Percentiles rank a stretch among this genome's conserved stretches.
phyloP scores from a whole-genome alignment of 2,329 filamentous ascomycete genomes.

The Thyridium curvatum region DNA sequence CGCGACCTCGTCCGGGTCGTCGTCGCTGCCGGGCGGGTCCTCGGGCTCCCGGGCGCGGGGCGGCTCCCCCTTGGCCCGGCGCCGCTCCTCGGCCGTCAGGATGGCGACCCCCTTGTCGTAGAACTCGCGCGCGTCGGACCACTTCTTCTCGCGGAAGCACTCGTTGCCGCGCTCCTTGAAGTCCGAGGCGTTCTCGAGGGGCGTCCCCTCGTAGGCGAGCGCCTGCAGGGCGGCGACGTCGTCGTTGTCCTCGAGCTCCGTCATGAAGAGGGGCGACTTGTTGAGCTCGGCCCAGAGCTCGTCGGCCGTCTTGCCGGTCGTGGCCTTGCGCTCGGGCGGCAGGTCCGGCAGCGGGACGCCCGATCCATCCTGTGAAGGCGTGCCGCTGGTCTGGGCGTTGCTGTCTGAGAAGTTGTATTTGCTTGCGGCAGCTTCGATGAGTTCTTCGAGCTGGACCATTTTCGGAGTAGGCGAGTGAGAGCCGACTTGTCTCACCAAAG shows the following conservation, averaged over 20 bases:
- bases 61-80: conserved; percentile 33
- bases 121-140: conserved; percentile 82
- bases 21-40: conserved; percentile 39
- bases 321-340: conserved; percentile 35
- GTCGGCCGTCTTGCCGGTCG: conserved; percentile 41
- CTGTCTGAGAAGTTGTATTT: conserved; percentile 7
- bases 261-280: conserved; percentile 87
- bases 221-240: conserved; percentile 83
- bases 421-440: conserved; percentile 8
- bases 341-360: conserved; percentile 29
- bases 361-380: background rate
- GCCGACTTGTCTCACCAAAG: no score
- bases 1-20: conserved; percentile 50
- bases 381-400: background rate
- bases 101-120: conserved; percentile 82
- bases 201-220: conserved; percentile 86
- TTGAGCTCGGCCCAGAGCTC: conserved; percentile 53
- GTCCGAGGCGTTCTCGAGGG: conserved; percentile 71
- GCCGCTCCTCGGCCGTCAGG: conserved; percentile 56
- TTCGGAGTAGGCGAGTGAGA: background rate
- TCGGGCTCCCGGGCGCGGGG: conserved; percentile 23
- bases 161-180: conserved; percentile 95
- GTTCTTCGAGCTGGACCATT: conserved; percentile 13
- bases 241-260: conserved; percentile 77
- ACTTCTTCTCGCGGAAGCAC: conserved; percentile 66